Base-by-base conservation (phyloP, 139 green algal species). In the Chlorella sp. region DNA sequence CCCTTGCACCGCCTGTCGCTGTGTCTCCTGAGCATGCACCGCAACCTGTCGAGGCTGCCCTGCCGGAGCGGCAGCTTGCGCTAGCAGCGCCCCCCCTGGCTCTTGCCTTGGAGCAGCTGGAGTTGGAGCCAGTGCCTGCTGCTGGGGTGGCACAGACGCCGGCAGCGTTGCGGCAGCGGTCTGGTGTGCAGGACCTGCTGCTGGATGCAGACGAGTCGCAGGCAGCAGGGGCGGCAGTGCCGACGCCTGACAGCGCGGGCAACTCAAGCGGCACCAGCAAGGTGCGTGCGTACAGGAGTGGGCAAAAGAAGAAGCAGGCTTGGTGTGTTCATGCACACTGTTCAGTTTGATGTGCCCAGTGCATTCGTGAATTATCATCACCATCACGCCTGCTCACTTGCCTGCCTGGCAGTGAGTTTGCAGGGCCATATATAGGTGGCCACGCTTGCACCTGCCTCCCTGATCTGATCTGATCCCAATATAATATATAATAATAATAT, bases 191-290 rank as follows among this genome's bases (percentile, higher is more conserved):
- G 83, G 83, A 88, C 37, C 61, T 60, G 22, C 40, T 78, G 37
- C 57, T 90, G 77, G 40, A 28, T 21, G 22, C 30, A 37, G 24
- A 21, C 18, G 48, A 37, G n/a, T 24, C n/a, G 68, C 71, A 40
- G 66, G 30, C 39, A 24, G 57, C 30, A 53, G 42, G 5, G 19
- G 64, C 75, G 28, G 79, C 42, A n/a, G 80, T 48, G 24, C 32
- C 42, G 48, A 66, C 77, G 28, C 61, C 87, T 11, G 16, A 19
- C 68, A 89, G 85, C 53, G 61, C 37, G 4, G 78, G 57, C 80
- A 37, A 60, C 32, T 85, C 86, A 26, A 80, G 76, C 53, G 60
- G 76, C 7, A 85, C 37, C 7, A 88, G 42, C 84, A 88, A 88
- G 68, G 84, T 88, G 60, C 3, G 82, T 14, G 32, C 34, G 37